Evolutionary conservation across 1,284 basidiomycete species (phyloP).

Genomic region (Ceratobasidium theobromae): DNA sequence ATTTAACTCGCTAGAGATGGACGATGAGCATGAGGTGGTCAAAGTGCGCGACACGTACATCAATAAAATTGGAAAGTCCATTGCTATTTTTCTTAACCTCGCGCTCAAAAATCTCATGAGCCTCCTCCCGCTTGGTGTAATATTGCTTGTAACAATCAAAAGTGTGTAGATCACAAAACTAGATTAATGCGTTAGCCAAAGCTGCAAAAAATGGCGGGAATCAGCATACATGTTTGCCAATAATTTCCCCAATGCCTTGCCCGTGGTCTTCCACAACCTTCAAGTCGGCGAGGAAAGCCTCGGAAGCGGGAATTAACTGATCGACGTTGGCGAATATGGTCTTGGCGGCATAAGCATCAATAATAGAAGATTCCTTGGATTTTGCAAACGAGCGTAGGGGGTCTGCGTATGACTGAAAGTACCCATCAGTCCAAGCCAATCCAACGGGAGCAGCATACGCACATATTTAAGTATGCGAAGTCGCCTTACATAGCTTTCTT

Average conservation of each 20-base stretch:
- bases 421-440: conserved; percentile 10
- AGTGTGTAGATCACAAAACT: conserved; percentile 73
- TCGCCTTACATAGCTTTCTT: conserved; percentile 74
- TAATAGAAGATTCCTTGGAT: conserved; percentile 80
- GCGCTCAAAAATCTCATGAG: conserved; percentile 83
- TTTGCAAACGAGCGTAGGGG: conserved; percentile 84
- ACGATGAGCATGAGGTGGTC: conserved; percentile 24
- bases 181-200: not conserved
- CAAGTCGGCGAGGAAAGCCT: conserved; percentile 81
- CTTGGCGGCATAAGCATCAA: conserved; percentile 88
- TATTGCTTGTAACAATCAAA: conserved; percentile 92
- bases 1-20: conserved; percentile 74
- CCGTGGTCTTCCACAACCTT: conserved; percentile 73
- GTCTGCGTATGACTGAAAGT: conserved; percentile 75
- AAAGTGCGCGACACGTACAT: conserved; percentile 56
- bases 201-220: not conserved
- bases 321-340: conserved; percentile 93
- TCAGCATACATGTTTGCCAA: conserved; percentile 64
- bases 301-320: conserved; percentile 82
- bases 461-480: conserved; percentile 67
- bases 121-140: conserved; percentile 90
- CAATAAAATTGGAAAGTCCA: conserved; percentile 79
- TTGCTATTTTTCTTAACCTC: conserved; percentile 72
- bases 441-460: not conserved
- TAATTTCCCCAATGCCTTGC: conserved; percentile 77